A percentile compares a stretch with the other conserved stretches of the same genome.
These are phyloP conservation scores for Exserohilum turcica DNA, from an alignment of 2,329 filamentous ascomycete genomes.

Conservation along the genomic window DNA sequence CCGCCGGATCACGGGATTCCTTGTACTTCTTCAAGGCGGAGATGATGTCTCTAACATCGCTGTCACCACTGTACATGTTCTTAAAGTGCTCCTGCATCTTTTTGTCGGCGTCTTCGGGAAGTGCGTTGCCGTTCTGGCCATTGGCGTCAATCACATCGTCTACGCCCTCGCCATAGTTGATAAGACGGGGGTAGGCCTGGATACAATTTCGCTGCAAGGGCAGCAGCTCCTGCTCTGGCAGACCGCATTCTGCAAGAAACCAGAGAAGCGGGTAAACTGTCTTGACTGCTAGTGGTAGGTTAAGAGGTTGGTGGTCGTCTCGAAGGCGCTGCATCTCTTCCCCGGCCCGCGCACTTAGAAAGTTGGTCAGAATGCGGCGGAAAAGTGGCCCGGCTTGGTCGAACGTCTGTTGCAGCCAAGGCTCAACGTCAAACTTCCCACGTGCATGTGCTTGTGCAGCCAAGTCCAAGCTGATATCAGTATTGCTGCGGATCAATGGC, in stretches of 20 bases:
- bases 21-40: slow-evolving; percentile 86
- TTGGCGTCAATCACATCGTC: slow-evolving; percentile 91
- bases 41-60: slow-evolving; percentile 84
- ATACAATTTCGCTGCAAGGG: slow-evolving; percentile 85
- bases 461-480: slow-evolving; percentile 85
- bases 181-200: slow-evolving; percentile 87
- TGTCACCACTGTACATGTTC: slow-evolving; percentile 93
- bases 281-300: slow-evolving; percentile 79
- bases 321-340: slow-evolving; percentile 78
- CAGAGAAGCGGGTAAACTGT: slow-evolving; percentile 81
- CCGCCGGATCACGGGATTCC: slow-evolving; percentile 77
- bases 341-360: slow-evolving; percentile 81
- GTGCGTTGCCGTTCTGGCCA: slow-evolving; percentile 76
- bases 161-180: slow-evolving; percentile 93
- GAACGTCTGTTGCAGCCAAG: slow-evolving; percentile 77
- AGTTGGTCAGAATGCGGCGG: slow-evolving; percentile 74
- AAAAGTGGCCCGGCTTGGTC: slow-evolving; percentile 69
- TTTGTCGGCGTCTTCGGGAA: slow-evolving; percentile 78
- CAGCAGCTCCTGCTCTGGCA: slow-evolving; percentile 71
- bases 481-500: slow-evolving; percentile 75
- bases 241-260: slow-evolving; percentile 67
- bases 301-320: slow-evolving; percentile 68
- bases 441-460: slow-evolving; percentile 83
- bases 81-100: slow-evolving; percentile 99
- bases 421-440: slow-evolving; percentile 76